Conservation (phyloP, 768 basidiomycete genomes). For the Lenzites betulinus region DNA sequence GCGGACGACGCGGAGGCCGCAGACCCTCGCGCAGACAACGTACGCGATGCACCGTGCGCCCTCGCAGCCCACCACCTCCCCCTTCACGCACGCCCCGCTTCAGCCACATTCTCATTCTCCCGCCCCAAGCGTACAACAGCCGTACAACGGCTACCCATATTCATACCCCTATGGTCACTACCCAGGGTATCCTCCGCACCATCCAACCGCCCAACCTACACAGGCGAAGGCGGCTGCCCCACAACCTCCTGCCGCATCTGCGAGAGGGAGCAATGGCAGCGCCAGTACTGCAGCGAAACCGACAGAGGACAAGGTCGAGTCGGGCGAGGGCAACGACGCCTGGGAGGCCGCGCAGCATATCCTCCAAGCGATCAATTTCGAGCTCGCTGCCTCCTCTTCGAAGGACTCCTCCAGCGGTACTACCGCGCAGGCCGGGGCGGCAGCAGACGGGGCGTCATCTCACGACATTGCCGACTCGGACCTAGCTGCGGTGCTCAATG, state of each 20-base stretch:
- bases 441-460: conserved; percentile 1
- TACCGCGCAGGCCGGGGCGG: background rate
- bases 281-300: background rate
- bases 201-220: background rate
- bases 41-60: conserved; percentile 27
- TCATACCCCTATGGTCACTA: conserved; percentile 16
- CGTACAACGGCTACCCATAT: conserved; percentile 15
- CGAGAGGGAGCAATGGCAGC: background rate
- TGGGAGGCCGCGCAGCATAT: conserved; percentile 82
- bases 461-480: conserved; percentile 15
- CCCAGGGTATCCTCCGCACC: conserved; percentile 11
- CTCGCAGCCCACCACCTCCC: conserved; percentile 39
- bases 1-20: conserved; percentile 79
- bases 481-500: conserved; percentile 8
- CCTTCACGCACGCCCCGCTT: conserved; percentile 62
- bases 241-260: background rate
- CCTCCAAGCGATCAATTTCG: conserved; percentile 72
- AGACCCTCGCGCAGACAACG: conserved; percentile 46
- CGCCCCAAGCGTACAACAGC: conserved; percentile 15
- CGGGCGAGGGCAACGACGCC: conserved; percentile 50
- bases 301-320: conserved; percentile 16
- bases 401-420: background rate
- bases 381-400: conserved; percentile 15
- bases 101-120: conserved; percentile 29
- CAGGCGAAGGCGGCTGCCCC: conserved; percentile 11